Base-by-base conservation (phyloP, 768 basidiomycete genomes). In the Auriscalpium orientale region DNA sequence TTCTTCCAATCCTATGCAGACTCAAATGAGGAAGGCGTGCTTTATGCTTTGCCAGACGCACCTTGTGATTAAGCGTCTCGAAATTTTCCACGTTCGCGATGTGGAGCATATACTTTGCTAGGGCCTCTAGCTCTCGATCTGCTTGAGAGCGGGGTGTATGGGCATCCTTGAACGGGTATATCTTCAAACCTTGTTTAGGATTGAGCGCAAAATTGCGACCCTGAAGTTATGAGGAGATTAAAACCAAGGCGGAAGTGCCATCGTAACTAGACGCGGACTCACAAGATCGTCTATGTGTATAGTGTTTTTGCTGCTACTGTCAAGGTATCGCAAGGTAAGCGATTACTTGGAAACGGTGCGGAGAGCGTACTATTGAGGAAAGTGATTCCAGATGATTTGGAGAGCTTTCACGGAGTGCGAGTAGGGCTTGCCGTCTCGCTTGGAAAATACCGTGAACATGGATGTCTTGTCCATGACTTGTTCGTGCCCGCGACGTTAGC, bases 251-350 rank as follows among this genome's bases (percentile, higher is more conserved):
- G 20, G 53, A 46, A 51, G 47, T 52, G 36, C 48, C 33, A 9
- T 48, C 16, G 22, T 15, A 22, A n/a, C n/a, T 38, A 53, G 45
- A 16, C 44, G n/a, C 33, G 2, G 12, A 66, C 77, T 57, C 58
- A 85, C 84, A 48, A 95, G 76, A 67, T 94, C 91, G 67, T 95
- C 93, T 28, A 95, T 78, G 63, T 95, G 91, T 43, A 95, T 84
- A 0, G 91, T 93, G 67, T 93, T 89, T 49, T 69, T 74, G 5
- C 83, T 77, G 59, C 78, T 74, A 66, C 85, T 88, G 58, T 28
- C 56, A 36, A 48, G 46, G 2, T 54, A 38, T 37, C 9, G 51
- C 53, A 5, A 28, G 15, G 4, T 33, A 43, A 43, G 40, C 35
- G 40, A 50, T 35, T 51, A 13, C 28, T 7, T 4, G 28, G 28